These are phyloP conservation scores for Cyclostephanos tholiformis DNA, from an alignment of 108 stramenopile species.

Conservation along the genomic window DNA sequence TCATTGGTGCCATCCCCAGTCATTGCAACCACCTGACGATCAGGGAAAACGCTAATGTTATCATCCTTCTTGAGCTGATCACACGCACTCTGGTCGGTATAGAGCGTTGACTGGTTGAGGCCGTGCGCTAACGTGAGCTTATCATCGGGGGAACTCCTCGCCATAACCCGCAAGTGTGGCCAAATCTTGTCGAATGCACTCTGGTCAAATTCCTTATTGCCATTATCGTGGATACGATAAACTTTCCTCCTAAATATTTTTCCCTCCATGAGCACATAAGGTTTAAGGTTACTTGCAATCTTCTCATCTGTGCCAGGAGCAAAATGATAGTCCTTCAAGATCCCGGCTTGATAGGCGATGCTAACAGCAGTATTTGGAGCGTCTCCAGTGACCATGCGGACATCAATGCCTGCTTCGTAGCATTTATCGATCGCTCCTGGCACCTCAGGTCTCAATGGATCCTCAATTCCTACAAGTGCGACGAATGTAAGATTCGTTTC, in stretches of 20 bases:
- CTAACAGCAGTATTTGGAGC: too few species aligned
- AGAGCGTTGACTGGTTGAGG: slow-evolving; percentile 82
- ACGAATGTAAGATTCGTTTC: slow-evolving; percentile 77
- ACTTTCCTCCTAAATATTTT: slow-evolving; percentile 69
- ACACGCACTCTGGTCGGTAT: slow-evolving; percentile 63
- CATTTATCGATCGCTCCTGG: slow-evolving; percentile 89
- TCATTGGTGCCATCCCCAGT: slow-evolving; percentile 99
- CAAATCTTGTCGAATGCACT: too few species aligned
- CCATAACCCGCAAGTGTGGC: too few species aligned
- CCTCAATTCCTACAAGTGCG: slow-evolving; percentile 95
- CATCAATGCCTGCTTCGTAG: too few species aligned
- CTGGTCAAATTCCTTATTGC: slow-evolving; percentile 82
- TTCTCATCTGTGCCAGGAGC: slow-evolving; percentile 54
- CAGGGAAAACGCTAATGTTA: slow-evolving; percentile 74
- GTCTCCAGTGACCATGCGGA: too few species aligned
- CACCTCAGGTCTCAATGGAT: slow-evolving; percentile 94
- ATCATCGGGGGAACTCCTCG: too few species aligned
- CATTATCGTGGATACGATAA: slow-evolving; percentile 58
- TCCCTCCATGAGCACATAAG: slow-evolving; percentile 85
- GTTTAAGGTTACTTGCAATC: slow-evolving; percentile 73
- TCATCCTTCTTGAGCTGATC: slow-evolving; percentile 48
- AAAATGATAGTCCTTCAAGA: slow-evolving; percentile 77
- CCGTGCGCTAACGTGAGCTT: too few species aligned
- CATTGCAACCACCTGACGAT: slow-evolving; percentile 95
- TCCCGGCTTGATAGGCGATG: too few species aligned